phyloP scores from a whole-genome alignment of 164 flowering plant genomes.

The Echeveria elegans region DNA sequence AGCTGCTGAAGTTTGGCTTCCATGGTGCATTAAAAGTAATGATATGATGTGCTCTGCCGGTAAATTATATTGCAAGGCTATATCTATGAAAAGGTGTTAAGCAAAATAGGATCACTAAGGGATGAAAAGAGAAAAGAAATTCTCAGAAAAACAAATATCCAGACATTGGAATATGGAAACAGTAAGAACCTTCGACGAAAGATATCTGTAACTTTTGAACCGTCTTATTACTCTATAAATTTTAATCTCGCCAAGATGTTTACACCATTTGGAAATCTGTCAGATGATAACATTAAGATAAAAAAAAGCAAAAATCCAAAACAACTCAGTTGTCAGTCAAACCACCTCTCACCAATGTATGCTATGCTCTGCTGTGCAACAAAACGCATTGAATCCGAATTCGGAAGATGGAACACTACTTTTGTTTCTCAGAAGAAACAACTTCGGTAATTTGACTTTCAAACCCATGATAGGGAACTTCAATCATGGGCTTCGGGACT shows the following conservation, averaged over 20 bases:
- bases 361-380: no score
- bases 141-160: neutral
- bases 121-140: neutral
- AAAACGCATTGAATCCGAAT: neutral
- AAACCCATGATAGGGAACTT: conserved; percentile 75
- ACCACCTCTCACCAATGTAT: neutral
- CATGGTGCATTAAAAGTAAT: neutral
- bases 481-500: conserved; percentile 72
- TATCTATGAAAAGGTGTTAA: neutral
- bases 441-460: conserved; percentile 54
- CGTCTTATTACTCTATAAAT: neutral
- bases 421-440: conserved; percentile 3
- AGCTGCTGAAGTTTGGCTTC: neutral
- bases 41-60: neutral
- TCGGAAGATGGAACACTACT: neutral
- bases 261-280: neutral
- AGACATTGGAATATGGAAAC: neutral
- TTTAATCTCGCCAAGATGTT: neutral
- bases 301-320: no score
- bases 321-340: neutral
- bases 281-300: neutral
- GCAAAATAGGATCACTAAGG: neutral
- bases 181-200: neutral
- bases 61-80: neutral
- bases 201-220: neutral